Evolutionary conservation across 2,329 filamentous ascomycete species (phyloP).

Genomic region (Verticillium nubilum): DNA sequence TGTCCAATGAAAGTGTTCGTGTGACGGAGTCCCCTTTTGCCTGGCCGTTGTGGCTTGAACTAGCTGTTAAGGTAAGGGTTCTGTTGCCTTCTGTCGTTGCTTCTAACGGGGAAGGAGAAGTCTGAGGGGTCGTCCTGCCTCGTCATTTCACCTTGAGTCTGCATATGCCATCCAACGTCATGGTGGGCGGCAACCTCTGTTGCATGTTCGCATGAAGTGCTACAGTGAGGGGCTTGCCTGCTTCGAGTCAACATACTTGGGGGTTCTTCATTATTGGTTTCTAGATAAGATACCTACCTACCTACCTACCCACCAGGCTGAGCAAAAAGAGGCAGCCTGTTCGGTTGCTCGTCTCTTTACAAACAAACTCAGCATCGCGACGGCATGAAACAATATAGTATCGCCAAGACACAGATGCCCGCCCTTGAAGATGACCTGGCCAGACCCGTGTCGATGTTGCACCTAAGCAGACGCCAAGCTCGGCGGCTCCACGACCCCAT

Average conservation of each 20-base stretch:
- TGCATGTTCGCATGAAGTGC: neutral
- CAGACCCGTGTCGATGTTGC: too few relatives aligned
- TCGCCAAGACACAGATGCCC: too few relatives aligned
- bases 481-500: too few relatives aligned
- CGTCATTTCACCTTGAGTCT: neutral
- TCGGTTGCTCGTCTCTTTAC: too few relatives aligned
- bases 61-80: neutral
- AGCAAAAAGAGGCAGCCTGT: too few relatives aligned
- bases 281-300: too few relatives aligned
- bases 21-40: neutral
- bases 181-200: neutral
- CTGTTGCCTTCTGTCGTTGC: neutral
- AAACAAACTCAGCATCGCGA: too few relatives aligned
- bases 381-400: too few relatives aligned
- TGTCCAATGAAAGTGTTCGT: neutral
- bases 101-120: neutral
- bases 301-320: too few relatives aligned
- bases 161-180: neutral
- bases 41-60: neutral
- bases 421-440: too few relatives aligned
- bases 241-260: neutral
- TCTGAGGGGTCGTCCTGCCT: neutral
- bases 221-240: neutral
- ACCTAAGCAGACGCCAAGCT: too few relatives aligned
- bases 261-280: too few relatives aligned